A percentile compares a stretch with the other conserved stretches of the same genome.
Conservation (phyloP, 2,329 filamentous ascomycete genomes). For the Fusarium tjaetaba region DNA sequence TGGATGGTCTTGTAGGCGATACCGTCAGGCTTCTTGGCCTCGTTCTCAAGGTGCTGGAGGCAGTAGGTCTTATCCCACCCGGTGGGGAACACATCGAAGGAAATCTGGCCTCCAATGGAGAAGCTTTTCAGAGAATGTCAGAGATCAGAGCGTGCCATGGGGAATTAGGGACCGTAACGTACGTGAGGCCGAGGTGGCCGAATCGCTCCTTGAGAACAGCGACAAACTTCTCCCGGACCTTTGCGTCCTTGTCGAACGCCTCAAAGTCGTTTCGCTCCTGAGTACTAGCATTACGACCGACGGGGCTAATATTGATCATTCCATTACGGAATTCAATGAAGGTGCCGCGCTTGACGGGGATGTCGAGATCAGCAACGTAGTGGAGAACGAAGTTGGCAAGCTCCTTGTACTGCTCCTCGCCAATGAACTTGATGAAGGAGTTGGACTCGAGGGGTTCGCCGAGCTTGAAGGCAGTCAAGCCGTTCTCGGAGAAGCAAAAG, state of each 20-base stretch:
- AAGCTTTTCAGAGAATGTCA: constrained; percentile 62
- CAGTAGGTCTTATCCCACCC: constrained; percentile 99
- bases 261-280: constrained; percentile 86
- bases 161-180: constrained; percentile 51
- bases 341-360: constrained; percentile 84
- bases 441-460: constrained; percentile 79
- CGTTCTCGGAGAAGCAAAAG: constrained; percentile 98
- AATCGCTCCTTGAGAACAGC: constrained; percentile 82
- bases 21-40: constrained; percentile 75
- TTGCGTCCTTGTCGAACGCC: constrained; percentile 80
- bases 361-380: constrained; percentile 85
- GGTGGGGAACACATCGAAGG: constrained; percentile 95
- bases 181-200: constrained; percentile 85
- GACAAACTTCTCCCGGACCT: constrained; percentile 81
- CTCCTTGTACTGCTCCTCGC: constrained; percentile 83
- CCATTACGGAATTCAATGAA: constrained; percentile 91
- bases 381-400: constrained; percentile 80
- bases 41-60: constrained; percentile 84
- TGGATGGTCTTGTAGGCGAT: constrained; percentile 88
- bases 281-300: constrained; percentile 85
- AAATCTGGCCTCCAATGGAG: constrained; percentile 97
- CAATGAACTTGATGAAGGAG: constrained; percentile 92
- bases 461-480: constrained; percentile 87
- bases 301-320: constrained; percentile 87
- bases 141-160: background rate